Evolutionary conservation across 345 rosid genomes (phyloP).

Genomic region (Acer campestre): DNA sequence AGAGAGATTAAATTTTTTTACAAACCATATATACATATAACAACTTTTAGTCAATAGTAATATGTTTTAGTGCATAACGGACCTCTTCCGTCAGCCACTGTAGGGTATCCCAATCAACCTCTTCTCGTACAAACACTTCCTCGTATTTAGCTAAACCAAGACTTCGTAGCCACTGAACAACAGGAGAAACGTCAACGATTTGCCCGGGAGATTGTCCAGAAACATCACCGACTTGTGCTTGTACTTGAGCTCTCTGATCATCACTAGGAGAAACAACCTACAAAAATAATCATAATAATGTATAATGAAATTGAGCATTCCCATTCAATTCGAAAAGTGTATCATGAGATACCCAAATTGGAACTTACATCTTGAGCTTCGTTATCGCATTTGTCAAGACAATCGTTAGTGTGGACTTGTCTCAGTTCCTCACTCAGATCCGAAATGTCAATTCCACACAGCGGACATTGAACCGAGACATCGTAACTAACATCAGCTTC

Average conservation of each 20-base stretch:
- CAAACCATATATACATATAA: background rate
- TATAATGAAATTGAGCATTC: background rate
- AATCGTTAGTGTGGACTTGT: slow-evolving; percentile 69
- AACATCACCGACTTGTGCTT: slow-evolving; percentile 35
- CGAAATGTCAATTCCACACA: slow-evolving; percentile 75
- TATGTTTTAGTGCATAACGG: slow-evolving; percentile 14
- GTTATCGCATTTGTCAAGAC: slow-evolving; percentile 65
- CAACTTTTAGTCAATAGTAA: too few species aligned
- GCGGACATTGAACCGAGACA: slow-evolving; percentile 57
- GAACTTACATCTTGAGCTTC: slow-evolving; percentile 47
- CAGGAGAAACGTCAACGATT: slow-evolving; percentile 61
- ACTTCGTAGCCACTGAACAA: slow-evolving; percentile 59
- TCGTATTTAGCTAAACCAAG: slow-evolving; percentile 71
- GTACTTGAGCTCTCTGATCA: slow-evolving; percentile 23
- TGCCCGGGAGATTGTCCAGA: slow-evolving; percentile 39
- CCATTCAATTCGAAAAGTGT: background rate
- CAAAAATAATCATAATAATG: background rate
- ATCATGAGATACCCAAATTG: background rate
- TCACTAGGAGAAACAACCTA: slow-evolving; percentile 41
- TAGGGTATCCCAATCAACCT: slow-evolving; percentile 88
- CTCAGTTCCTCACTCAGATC: slow-evolving; percentile 62
- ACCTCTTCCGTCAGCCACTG: slow-evolving; percentile 90
- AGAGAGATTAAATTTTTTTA: background rate
- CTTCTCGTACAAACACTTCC: slow-evolving; percentile 71
- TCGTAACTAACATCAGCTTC: slow-evolving; percentile 22